A percentile compares a stretch with the other conserved stretches of the same genome.
phyloP scores from a whole-genome alignment of 1,284 basidiomycete genomes.

The Fomitopsis betulina region DNA sequence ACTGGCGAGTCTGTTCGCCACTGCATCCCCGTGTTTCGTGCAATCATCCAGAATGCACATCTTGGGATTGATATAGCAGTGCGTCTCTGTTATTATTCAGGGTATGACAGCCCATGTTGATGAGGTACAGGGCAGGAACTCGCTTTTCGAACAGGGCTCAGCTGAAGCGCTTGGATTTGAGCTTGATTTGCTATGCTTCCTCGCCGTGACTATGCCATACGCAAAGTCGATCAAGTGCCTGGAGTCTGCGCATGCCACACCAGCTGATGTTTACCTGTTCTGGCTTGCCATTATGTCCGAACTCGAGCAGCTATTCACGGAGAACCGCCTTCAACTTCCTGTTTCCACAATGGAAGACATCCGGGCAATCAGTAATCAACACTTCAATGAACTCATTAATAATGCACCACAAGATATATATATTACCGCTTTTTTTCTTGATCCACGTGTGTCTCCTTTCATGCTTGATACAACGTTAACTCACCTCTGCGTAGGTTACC shows the following conservation, averaged over 20 bases:
- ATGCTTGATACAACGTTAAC: background rate
- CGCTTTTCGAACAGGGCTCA: background rate
- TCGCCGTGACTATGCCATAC: background rate
- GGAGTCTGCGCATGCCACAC: background rate
- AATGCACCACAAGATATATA: background rate
- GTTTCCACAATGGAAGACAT: background rate
- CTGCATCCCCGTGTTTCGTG: background rate
- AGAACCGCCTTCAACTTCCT: background rate
- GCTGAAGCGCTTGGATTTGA: background rate
- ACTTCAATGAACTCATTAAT: background rate
- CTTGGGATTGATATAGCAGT: background rate
- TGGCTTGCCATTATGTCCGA: background rate
- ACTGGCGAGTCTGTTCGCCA: background rate
- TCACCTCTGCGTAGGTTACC: background rate
- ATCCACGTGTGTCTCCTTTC: background rate
- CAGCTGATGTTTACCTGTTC: background rate
- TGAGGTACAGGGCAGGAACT: background rate
- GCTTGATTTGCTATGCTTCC: background rate
- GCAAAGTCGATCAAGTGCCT: background rate
- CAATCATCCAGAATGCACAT: background rate
- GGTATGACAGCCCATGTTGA: background rate
- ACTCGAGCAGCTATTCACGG: background rate
- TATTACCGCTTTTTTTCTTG: background rate
- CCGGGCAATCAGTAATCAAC: background rate
- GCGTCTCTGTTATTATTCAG: background rate